Conservation (phyloP, 495 filamentous ascomycete genomes). For the Penicillium waksmanii region DNA sequence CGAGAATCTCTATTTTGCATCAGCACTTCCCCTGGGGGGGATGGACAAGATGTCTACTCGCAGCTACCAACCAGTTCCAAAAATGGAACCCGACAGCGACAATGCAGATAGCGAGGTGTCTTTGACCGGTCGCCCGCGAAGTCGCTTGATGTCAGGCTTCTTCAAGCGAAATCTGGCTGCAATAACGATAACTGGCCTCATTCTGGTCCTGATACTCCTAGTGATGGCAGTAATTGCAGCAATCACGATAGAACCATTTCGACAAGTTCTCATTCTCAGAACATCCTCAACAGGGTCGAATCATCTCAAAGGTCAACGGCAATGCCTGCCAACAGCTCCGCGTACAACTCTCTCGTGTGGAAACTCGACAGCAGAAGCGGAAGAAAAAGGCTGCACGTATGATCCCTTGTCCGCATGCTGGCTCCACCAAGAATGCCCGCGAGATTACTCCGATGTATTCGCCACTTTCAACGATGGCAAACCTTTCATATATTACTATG, state of each 20-base stretch:
- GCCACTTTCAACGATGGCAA: slow-evolving; percentile 21
- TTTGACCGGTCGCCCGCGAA: slow-evolving; percentile 6
- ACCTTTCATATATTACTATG: slow-evolving; percentile 22
- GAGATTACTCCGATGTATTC: slow-evolving; percentile 15
- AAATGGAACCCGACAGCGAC: slow-evolving; percentile 10
- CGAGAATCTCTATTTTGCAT: not conserved
- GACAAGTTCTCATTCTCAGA: slow-evolving; percentile 16
- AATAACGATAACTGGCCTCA: slow-evolving; percentile 19
- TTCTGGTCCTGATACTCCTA: slow-evolving; percentile 11
- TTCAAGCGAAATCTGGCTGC: slow-evolving; percentile 14
- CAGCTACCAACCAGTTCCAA: slow-evolving; percentile 14
- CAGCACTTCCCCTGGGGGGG: not conserved
- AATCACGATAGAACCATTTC: slow-evolving; percentile 15
- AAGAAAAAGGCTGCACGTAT: slow-evolving; percentile 15
- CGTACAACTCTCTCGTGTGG: slow-evolving; percentile 15
- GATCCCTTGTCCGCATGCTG: slow-evolving; percentile 22
- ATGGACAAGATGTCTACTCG: slow-evolving; percentile 11
- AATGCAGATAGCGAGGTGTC: slow-evolving; percentile 15
- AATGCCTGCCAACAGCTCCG: slow-evolving; percentile 14
- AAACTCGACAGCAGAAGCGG: slow-evolving; percentile 19
- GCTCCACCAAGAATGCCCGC: slow-evolving; percentile 19
- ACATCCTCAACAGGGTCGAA: not conserved
- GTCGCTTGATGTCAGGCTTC: slow-evolving; percentile 1
- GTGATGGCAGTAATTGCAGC: slow-evolving; percentile 12
- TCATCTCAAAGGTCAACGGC: slow-evolving; percentile 8